Conservation (phyloP, 2,329 filamentous ascomycete species). For the Trichophyton verrucosum region DNA sequence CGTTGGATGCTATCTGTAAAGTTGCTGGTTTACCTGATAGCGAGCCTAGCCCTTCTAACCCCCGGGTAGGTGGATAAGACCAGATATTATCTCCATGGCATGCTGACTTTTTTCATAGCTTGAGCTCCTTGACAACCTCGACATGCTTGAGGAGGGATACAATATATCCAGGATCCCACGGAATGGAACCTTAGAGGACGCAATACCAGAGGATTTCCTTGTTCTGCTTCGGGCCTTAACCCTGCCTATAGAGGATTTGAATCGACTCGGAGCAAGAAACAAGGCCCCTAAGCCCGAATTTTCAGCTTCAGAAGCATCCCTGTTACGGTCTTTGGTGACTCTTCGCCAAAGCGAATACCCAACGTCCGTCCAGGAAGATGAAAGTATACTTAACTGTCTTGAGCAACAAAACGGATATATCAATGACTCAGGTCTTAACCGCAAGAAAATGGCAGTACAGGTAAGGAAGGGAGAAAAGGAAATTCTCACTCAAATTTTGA, state of each 20-base stretch:
- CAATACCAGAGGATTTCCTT: conserved; percentile 29
- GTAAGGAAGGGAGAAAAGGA: conserved; percentile 63
- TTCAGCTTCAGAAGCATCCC: conserved; percentile 18
- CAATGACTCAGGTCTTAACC: conserved; percentile 20
- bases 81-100: neutral
- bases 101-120: conserved; percentile 19
- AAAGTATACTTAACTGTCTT: conserved; percentile 27
- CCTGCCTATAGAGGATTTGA: conserved; percentile 23
- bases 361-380: conserved; percentile 43
- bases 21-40: conserved; percentile 23
- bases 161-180: conserved; percentile 39
- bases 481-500: conserved; percentile 46
- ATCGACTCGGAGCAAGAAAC: conserved; percentile 23
- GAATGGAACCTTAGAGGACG: conserved; percentile 20
- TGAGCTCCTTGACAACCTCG: conserved; percentile 49
- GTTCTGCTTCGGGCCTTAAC: conserved; percentile 27
- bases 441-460: conserved; percentile 48
- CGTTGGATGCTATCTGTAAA: conserved; percentile 46
- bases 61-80: conserved; percentile 18
- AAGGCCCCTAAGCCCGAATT: conserved; percentile 27
- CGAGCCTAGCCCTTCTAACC: conserved; percentile 20
- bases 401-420: conserved; percentile 13
- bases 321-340: conserved; percentile 26
- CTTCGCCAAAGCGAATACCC: conserved; percentile 36
- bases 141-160: conserved; percentile 60